These are phyloP conservation scores for Alternaria ventricosa DNA, from an alignment of 2,329 filamentous ascomycete species.

Conservation along the genomic window DNA sequence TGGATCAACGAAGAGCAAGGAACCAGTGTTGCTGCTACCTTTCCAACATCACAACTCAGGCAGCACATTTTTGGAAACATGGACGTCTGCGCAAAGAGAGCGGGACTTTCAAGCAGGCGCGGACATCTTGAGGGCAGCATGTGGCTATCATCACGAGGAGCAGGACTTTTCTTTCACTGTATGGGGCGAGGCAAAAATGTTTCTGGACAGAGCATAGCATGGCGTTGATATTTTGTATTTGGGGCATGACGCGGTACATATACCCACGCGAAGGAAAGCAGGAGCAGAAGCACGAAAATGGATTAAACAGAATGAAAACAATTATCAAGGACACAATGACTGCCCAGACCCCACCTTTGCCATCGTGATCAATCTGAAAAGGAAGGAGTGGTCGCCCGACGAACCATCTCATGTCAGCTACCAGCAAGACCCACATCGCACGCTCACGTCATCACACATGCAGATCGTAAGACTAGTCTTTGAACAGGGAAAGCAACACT, in stretches of 20 bases:
- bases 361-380: background rate
- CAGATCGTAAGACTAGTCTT: background rate
- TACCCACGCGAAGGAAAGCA: conserved; percentile 3
- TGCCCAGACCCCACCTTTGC: background rate
- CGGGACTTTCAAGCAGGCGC: background rate
- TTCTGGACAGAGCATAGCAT: background rate
- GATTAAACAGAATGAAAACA: background rate
- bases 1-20: background rate
- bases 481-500: background rate
- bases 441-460: background rate
- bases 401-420: background rate
- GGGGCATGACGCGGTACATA: background rate
- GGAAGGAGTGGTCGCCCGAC: background rate
- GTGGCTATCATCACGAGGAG: background rate
- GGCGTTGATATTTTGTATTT: conserved; percentile 1
- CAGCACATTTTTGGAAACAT: background rate
- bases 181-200: background rate
- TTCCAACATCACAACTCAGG: background rate
- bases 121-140: background rate
- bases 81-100: background rate
- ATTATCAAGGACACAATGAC: background rate
- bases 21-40: background rate
- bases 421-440: background rate
- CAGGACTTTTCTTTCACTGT: background rate
- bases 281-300: background rate